Evolutionary conservation across 2,329 filamentous ascomycete genomes (phyloP).

Genomic region (Verticillium nubilum): DNA sequence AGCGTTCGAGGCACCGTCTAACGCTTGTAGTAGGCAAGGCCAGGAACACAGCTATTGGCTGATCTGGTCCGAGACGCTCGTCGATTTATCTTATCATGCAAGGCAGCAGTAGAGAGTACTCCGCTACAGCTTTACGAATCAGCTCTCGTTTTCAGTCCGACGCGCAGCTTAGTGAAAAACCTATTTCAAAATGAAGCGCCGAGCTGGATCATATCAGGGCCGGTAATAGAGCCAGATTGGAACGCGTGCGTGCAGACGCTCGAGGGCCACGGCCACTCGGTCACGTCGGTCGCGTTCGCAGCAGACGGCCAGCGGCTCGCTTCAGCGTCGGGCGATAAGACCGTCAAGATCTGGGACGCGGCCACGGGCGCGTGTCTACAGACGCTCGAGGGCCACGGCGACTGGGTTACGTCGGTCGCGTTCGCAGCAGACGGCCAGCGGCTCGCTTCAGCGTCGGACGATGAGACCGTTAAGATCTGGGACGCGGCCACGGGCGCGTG

Average conservation of each 20-base stretch:
- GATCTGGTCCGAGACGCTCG: conserved; percentile 17
- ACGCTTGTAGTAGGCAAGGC: too few species aligned
- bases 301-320: neutral
- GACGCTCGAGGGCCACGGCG: too few species aligned
- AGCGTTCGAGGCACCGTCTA: too few species aligned
- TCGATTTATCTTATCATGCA: conserved; percentile 21
- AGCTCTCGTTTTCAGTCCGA: conserved; percentile 25
- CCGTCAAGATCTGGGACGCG: too few species aligned
- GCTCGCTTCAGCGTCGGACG: conserved; percentile 11
- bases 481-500: too few species aligned
- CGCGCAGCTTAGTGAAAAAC: conserved; percentile 12
- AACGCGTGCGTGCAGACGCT: conserved; percentile 10
- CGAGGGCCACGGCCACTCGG: conserved; percentile 9
- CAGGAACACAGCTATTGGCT: too few species aligned
- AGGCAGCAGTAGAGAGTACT: conserved; percentile 17
- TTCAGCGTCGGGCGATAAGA: neutral
- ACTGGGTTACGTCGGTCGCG: conserved; percentile 7
- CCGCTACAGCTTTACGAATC: conserved; percentile 28
- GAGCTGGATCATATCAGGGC: conserved; percentile 8
- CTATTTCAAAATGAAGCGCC: conserved; percentile 13
- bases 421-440: conserved; percentile 14
- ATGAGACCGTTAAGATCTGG: neutral
- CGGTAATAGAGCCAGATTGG: neutral
- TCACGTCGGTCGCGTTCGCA: conserved; percentile 12
- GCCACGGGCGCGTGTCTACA: too few species aligned